phyloP scores from a whole-genome alignment of 2,329 filamentous ascomycete species.

The Fusarium tupiense region DNA sequence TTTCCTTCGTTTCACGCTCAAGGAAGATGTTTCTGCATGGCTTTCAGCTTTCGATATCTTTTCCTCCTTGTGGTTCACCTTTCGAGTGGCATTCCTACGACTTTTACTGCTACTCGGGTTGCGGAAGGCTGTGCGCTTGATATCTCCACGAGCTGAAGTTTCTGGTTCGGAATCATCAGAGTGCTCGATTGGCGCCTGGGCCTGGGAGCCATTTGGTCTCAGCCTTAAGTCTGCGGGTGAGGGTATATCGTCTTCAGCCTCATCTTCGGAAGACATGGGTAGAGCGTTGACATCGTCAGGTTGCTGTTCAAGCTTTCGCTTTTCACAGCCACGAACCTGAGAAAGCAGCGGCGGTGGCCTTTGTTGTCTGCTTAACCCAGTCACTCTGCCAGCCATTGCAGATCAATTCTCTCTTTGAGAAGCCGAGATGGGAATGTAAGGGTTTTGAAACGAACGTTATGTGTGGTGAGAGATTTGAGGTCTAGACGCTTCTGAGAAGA shows the following conservation, averaged over 20 bases:
- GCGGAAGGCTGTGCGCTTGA: slow-evolving; percentile 48
- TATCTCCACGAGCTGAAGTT: slow-evolving; percentile 41
- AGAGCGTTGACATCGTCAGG: slow-evolving; percentile 35
- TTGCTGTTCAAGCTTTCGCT: slow-evolving; percentile 17
- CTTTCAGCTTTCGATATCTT: neutral
- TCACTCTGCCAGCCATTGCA: slow-evolving; percentile 13
- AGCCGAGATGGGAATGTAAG: neutral
- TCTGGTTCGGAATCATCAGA: slow-evolving; percentile 44
- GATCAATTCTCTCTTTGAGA: neutral
- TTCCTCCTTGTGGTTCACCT: neutral
- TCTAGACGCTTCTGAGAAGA: neutral
- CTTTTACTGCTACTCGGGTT: neutral
- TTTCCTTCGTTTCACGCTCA: slow-evolving; percentile 32
- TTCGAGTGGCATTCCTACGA: slow-evolving; percentile 4
- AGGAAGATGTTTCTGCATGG: neutral
- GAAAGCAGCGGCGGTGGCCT: slow-evolving; percentile 30
- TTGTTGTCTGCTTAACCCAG: slow-evolving; percentile 38
- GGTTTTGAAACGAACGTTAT: neutral
- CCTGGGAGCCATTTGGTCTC: neutral
- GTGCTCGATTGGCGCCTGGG: neutral
- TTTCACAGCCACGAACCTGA: neutral
- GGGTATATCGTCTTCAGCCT: slow-evolving; percentile 29
- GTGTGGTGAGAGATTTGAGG: neutral
- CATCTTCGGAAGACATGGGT: slow-evolving; percentile 46
- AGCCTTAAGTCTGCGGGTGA: neutral